phyloP scores from a whole-genome alignment of 2,329 filamentous ascomycete species.

The Madurella mycetomatis region DNA sequence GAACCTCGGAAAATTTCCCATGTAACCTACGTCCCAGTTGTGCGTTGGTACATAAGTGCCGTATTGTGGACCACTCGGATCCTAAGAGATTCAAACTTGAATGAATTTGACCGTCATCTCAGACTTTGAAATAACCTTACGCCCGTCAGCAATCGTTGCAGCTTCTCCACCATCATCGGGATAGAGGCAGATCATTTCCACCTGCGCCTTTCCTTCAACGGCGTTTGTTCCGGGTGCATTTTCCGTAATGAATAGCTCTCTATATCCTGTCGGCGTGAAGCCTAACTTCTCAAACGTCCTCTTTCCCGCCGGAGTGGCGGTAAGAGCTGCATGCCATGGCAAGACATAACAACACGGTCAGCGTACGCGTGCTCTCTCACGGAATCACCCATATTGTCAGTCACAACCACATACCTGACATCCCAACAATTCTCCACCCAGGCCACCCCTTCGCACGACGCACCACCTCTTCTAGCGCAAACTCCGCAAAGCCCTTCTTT shows the following conservation, averaged over 20 bases:
- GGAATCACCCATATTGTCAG: not conserved
- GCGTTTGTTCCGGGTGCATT: not conserved
- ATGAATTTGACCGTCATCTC: conserved; percentile 19
- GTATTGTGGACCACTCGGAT: too few relatives aligned
- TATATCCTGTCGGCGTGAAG: conserved; percentile 29
- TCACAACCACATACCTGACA: conserved; percentile 26
- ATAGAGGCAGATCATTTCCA: conserved; percentile 15
- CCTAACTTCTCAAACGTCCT: conserved; percentile 28
- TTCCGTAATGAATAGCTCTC: conserved; percentile 24
- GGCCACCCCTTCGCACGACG: conserved; percentile 8
- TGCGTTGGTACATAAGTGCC: too few relatives aligned
- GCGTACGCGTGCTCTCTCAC: not conserved
- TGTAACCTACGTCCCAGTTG: too few relatives aligned
- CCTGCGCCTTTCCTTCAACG: not conserved
- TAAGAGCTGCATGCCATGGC: conserved; percentile 25
- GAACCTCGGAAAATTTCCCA: too few relatives aligned
- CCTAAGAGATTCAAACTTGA: not conserved
- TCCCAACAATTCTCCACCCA: conserved; percentile 27
- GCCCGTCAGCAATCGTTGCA: not conserved
- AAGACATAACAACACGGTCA: not conserved
- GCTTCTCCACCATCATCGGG: conserved; percentile 5
- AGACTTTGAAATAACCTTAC: conserved; percentile 6
- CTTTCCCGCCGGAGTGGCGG: conserved; percentile 28
- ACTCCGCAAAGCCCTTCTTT: conserved; percentile 23
- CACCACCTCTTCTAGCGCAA: conserved; percentile 22